Percentiles rank a stretch among this genome's conserved stretches.
Conservation (phyloP, 1,284 basidiomycete genomes). For the Trametes sp. region DNA sequence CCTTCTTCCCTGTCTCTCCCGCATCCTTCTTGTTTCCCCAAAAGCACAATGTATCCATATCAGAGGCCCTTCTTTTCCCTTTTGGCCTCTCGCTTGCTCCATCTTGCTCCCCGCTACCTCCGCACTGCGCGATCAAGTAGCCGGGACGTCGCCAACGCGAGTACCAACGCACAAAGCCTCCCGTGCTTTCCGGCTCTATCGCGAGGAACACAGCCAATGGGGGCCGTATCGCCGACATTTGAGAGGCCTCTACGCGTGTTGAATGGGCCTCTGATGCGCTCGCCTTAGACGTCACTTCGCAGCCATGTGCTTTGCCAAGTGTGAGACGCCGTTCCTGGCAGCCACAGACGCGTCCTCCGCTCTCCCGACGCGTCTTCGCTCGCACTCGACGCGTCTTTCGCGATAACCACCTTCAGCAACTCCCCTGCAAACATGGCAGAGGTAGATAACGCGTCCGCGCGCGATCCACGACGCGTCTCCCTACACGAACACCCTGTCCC, state of each 20-base stretch:
- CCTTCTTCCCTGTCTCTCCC: slow-evolving; percentile 22
- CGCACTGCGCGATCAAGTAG: slow-evolving; percentile 16
- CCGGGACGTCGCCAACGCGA: slow-evolving; percentile 16
- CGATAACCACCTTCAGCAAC: not conserved
- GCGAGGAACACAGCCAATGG: slow-evolving; percentile 21
- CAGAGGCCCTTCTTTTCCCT: slow-evolving; percentile 20
- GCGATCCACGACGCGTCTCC: slow-evolving; percentile 11
- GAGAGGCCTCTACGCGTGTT: slow-evolving; percentile 18
- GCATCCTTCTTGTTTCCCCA: slow-evolving; percentile 21
- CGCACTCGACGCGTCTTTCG: slow-evolving; percentile 16
- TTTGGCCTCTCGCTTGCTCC: slow-evolving; percentile 2
- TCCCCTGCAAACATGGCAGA: not conserved
- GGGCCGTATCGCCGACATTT: slow-evolving; percentile 22
- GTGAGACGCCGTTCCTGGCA: slow-evolving; percentile 23
- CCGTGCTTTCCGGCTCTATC: slow-evolving; percentile 19
- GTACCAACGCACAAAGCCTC: not conserved
- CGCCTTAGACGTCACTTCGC: slow-evolving; percentile 24
- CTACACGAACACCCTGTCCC: slow-evolving; percentile 10
- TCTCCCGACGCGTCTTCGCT: slow-evolving; percentile 26
- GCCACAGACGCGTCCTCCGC: slow-evolving; percentile 34
- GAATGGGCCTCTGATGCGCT: slow-evolving; percentile 29
- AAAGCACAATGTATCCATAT: slow-evolving; percentile 29
- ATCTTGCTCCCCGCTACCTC: not conserved
- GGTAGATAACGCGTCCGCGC: slow-evolving; percentile 18
- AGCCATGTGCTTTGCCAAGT: slow-evolving; percentile 23